Evolutionary conservation across 345 rosid genomes (phyloP), one percentile per base, ranked within the genome.

Genomic region (Citrus sp.): DNA sequence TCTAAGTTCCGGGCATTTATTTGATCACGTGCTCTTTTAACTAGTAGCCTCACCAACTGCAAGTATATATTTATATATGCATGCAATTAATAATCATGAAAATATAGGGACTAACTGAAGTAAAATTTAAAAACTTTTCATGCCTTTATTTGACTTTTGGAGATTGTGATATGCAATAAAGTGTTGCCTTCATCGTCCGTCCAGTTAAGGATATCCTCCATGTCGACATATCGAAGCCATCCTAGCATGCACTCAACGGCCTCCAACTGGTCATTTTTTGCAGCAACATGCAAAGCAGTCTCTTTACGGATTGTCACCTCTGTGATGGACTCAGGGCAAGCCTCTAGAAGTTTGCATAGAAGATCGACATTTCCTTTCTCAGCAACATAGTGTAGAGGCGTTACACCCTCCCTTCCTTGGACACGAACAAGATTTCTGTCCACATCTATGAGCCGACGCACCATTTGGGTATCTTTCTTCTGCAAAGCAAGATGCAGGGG

Each of bases 141-240:
- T 68, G 80, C 82, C 84, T 86, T 30, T 35, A 74, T 73, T 16
- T n/a, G 76, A 76, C 79, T 83, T 0, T 35, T 22, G 62, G 76
- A 78, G 12, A 72, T 79, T 10, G 86, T 86, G 9, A 75, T 34
- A 10, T 82, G 87, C 72, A 85, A 46, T 55, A 73, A 68, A 12
- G 87, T 82, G 77, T 78, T 62, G 25, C 84, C 84, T 65, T 65
- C 21, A 34, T 65, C 69, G 8, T 65, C 69, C 22, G 12, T 34
- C 22, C 42, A 34, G 22, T 34, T 65, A 3, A 65, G 69, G 69
- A 65, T 34, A 21, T 30, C 69, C 12, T 65, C 35, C 69, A 14
- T 19, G 24, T 30, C 69, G 7, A 65, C 69, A 65, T 65, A 65
- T 19, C 34, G 38, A 65, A 65, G 69, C 69, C 69, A 65, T 25